Evolutionary conservation across 495 filamentous ascomycete species (phyloP).

Genomic region (Xylaria grammica): DNA sequence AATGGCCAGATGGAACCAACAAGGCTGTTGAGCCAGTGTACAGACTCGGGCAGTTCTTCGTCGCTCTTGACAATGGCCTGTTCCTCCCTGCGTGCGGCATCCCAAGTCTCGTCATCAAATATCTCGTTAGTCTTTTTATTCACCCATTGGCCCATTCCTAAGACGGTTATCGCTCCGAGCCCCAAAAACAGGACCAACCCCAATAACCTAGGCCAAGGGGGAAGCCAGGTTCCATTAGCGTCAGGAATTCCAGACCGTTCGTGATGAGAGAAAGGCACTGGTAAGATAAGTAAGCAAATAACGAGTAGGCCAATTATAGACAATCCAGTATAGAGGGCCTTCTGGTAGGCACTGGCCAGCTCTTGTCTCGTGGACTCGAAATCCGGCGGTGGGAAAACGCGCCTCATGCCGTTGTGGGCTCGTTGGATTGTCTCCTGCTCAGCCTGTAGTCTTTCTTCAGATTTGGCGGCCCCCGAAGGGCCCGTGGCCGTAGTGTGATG

Average conservation of each 20-base stretch:
- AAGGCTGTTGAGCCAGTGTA: conserved; percentile 69
- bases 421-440: conserved; percentile 56
- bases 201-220: conserved; percentile 26
- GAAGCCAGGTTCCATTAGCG: background rate
- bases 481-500: conserved; percentile 53
- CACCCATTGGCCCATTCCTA: conserved; percentile 58
- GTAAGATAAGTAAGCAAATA: conserved; percentile 54
- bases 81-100: conserved; percentile 57
- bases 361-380: conserved; percentile 55
- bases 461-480: conserved; percentile 51
- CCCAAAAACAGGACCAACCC: conserved; percentile 29
- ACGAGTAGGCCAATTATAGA: conserved; percentile 39
- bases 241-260: conserved; percentile 36
- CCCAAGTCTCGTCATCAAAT: conserved; percentile 69
- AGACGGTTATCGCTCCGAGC: conserved; percentile 39
- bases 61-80: conserved; percentile 40
- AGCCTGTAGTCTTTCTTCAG: conserved; percentile 45
- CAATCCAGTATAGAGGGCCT: conserved; percentile 51
- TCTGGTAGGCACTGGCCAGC: conserved; percentile 51
- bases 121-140: conserved; percentile 56
- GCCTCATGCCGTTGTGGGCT: conserved; percentile 55
- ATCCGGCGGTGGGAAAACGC: conserved; percentile 67
- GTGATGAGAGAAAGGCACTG: conserved; percentile 71
- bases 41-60: conserved; percentile 60
- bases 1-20: conserved; percentile 69